Conservation (phyloP, 176 grass and related monocot genomes). For the Echinochloa phyllopogon region DNA sequence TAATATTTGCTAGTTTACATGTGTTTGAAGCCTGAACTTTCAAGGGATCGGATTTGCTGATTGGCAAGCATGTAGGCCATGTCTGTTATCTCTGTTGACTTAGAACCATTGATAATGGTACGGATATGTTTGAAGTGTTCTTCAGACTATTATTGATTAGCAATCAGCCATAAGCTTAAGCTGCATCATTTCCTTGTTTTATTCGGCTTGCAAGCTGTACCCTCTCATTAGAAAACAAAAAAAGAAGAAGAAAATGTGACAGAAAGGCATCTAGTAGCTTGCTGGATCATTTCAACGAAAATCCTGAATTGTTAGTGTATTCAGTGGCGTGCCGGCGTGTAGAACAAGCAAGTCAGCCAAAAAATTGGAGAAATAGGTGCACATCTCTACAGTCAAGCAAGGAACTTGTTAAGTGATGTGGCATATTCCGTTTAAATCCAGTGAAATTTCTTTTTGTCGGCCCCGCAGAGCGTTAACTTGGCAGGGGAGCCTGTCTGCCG, state of each 20-base stretch:
- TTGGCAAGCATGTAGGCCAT: not conserved
- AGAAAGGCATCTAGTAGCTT: not conserved
- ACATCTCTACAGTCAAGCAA: slow-evolving; percentile 8
- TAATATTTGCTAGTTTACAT: not conserved
- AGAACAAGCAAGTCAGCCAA: slow-evolving; percentile 6
- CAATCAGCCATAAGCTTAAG: not conserved
- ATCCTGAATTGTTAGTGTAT: not conserved
- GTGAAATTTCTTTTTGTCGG: not conserved
- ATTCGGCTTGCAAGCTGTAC: slow-evolving; percentile 9
- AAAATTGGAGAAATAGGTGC: not conserved
- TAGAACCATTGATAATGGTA: slow-evolving; percentile 14
- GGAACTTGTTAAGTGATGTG: not conserved
- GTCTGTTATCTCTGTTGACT: slow-evolving; percentile 35
- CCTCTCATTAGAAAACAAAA: too few relatives aligned
- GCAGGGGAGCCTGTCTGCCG: not conserved
- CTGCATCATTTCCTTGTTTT: slow-evolving; percentile 12
- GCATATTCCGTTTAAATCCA: slow-evolving; percentile 13
- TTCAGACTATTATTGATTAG: not conserved
- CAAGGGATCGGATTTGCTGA: not conserved
- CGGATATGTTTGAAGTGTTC: slow-evolving; percentile 8
- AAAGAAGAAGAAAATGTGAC: not conserved
- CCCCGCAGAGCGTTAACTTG: slow-evolving; percentile 31
- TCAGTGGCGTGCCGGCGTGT: slow-evolving; percentile 20
- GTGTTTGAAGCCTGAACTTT: not conserved
- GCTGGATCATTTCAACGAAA: slow-evolving; percentile 1